Evolutionary conservation across 1,284 basidiomycete species (phyloP), one percentile per base, ranked within the genome.

Genomic region (Microbotryum scabiosae): DNA sequence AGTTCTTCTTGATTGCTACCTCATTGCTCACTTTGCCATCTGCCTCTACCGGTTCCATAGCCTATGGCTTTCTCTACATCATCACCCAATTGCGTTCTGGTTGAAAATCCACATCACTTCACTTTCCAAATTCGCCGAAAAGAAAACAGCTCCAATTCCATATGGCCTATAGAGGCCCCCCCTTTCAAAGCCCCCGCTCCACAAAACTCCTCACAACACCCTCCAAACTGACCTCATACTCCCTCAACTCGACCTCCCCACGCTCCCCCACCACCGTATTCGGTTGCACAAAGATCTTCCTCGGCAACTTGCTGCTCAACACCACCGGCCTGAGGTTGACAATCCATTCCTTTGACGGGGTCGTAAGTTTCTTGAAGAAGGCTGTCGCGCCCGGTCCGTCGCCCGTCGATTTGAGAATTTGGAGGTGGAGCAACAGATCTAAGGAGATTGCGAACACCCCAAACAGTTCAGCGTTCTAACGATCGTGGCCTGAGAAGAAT

Each of bases 191-290:
- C 54, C 78, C 79, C 57, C 85, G 78, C 72, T 90, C 87, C 63
- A 90, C 82, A 76, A 86, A 86, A 70, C 86, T 87, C 75, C 88
- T 81, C 59, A 90, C 86, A 28, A 84, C 79, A 36, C 88, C 88
- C 21, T 81, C 82, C 6, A 80, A 70, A 3, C 82, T 87, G 53
- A 85, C 75, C 6, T 85, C 82, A 71, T 90, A 90, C 70, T 90
- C 87, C 74, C 83, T 86, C 62, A 90, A 75, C 63, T 82, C 75
- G 36, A 87, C 85, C 53, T 65, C 52, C 36, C 77, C 84, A 62
- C 82, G 75, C 54, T 80, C 79, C 20, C 12, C 26, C 43, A 61
- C 46, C 51, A 89, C 68, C 10, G 87, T 88, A 70, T 86, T 89
- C 8, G 87, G 85, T 73, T 90, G 68, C 84, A 26, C 84, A 74